Conservation (phyloP, 768 basidiomycete species). For the Peribolospora baueri region DNA sequence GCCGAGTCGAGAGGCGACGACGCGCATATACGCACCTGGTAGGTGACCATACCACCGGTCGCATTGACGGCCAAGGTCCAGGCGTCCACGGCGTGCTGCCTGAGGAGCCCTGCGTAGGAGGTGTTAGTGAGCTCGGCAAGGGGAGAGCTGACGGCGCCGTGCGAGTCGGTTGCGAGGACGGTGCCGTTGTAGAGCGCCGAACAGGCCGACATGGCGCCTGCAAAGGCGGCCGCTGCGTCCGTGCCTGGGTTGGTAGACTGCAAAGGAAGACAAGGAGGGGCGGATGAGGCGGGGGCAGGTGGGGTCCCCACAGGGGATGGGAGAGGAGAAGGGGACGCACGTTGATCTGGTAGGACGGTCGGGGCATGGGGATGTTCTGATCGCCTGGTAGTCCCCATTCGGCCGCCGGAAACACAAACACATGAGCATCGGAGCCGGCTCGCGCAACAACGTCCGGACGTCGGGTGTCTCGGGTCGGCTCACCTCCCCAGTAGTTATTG, state of each 20-base stretch:
- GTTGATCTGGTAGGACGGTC: slow-evolving; percentile 59
- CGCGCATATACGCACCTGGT: slow-evolving; percentile 23
- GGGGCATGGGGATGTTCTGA: slow-evolving; percentile 41
- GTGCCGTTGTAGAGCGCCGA: slow-evolving; percentile 50
- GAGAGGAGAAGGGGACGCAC: slow-evolving; percentile 2
- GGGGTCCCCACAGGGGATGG: not conserved
- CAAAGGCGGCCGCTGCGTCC: slow-evolving; percentile 58
- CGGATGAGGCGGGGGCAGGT: not conserved
- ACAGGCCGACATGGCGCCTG: slow-evolving; percentile 70
- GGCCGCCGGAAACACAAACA: too few relatives aligned
- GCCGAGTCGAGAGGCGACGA: not conserved
- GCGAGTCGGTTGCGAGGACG: slow-evolving; percentile 29
- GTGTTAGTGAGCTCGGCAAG: slow-evolving; percentile 46
- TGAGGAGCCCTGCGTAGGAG: slow-evolving; percentile 42
- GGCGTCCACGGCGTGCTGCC: slow-evolving; percentile 47
- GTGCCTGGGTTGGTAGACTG: slow-evolving; percentile 41
- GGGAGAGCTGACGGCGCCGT: slow-evolving; percentile 20
- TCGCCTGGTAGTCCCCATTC: slow-evolving; percentile 25
- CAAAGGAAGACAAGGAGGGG: not conserved
- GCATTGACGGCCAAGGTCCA: slow-evolving; percentile 54
- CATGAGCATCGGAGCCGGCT: too few relatives aligned
- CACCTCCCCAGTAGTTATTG: slow-evolving; percentile 66
- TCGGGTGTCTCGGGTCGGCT: not conserved
- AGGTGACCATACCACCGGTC: slow-evolving; percentile 33
- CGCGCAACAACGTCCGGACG: too few relatives aligned